Percentiles rank a stretch among this genome's conserved stretches.
Conservation (phyloP, 2,329 filamentous ascomycete species). For the Drechslerella dactyloides region DNA sequence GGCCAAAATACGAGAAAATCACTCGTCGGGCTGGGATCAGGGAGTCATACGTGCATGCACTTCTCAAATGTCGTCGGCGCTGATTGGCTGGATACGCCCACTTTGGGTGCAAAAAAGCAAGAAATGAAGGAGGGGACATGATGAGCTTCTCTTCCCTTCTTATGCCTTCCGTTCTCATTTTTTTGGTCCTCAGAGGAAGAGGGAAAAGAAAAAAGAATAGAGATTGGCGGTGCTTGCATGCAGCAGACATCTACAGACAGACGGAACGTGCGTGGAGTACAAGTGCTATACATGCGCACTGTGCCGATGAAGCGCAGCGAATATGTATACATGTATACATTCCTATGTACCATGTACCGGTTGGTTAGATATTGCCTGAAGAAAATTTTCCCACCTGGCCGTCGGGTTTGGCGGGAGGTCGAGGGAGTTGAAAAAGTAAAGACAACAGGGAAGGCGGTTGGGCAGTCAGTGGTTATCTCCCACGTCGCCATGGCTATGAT, state of each 20-base stretch:
- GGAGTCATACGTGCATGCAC: conserved; percentile 51
- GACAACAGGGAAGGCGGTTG: conserved; percentile 29
- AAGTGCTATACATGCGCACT: too few relatives aligned
- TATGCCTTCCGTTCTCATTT: conserved; percentile 51
- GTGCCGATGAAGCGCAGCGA: too few relatives aligned
- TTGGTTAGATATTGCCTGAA: conserved; percentile 42
- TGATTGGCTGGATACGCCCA: conserved; percentile 47
- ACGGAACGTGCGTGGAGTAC: too few relatives aligned
- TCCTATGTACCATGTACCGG: neutral
- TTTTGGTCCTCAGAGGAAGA: conserved; percentile 39
- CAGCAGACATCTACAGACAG: too few relatives aligned
- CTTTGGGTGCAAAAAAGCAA: conserved; percentile 36
- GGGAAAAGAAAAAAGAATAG: too few relatives aligned
- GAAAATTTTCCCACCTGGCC: conserved; percentile 25
- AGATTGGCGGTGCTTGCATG: too few relatives aligned
- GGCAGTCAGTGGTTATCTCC: conserved; percentile 32
- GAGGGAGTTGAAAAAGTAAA: neutral
- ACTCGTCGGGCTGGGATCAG: conserved; percentile 51
- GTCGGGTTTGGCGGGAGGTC: conserved; percentile 20
- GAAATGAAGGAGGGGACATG: conserved; percentile 42
- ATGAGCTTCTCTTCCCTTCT: conserved; percentile 52
- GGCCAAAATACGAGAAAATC: conserved; percentile 50
- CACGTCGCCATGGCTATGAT: conserved; percentile 19
- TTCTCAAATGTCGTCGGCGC: conserved; percentile 42
- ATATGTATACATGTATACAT: too few relatives aligned